phyloP scores from a whole-genome alignment of 1,139 yeast genomes.

The Magnusiomyces suaveolens region DNA sequence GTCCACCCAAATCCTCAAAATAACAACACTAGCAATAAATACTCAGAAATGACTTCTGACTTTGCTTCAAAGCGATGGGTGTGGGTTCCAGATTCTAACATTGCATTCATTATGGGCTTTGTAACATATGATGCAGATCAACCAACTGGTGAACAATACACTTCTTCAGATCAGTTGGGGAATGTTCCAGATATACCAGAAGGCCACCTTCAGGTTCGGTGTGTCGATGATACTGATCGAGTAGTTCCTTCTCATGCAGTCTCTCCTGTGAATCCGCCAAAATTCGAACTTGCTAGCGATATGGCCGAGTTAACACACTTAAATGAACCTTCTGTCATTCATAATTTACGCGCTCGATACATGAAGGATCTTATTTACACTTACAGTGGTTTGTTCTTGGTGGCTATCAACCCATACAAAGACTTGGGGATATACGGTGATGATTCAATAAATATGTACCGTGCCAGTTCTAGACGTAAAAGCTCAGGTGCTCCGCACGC shows the following conservation, averaged over 20 bases:
- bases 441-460: slow-evolving; percentile 48
- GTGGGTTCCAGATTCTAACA: slow-evolving; percentile 69
- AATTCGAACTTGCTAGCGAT: slow-evolving; percentile 83
- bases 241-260: slow-evolving; percentile 39
- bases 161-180: slow-evolving; percentile 5
- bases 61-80: slow-evolving; percentile 55
- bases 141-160: neutral
- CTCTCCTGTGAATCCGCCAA: slow-evolving; percentile 72
- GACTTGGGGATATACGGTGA: slow-evolving; percentile 63
- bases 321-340: slow-evolving; percentile 88
- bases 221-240: slow-evolving; percentile 42
- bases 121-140: slow-evolving; percentile 38
- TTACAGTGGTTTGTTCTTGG: slow-evolving; percentile 78
- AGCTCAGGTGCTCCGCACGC: slow-evolving; percentile 23
- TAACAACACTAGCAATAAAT: slow-evolving; percentile 18
- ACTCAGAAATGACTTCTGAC: slow-evolving; percentile 33
- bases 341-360: slow-evolving; percentile 72
- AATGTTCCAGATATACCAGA: slow-evolving; percentile 29
- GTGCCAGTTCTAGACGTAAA: slow-evolving; percentile 38
- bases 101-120: slow-evolving; percentile 61
- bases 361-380: slow-evolving; percentile 60
- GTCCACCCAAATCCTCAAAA: slow-evolving; percentile 13
- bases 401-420: slow-evolving; percentile 90
- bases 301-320: slow-evolving; percentile 93
- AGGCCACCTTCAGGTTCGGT: slow-evolving; percentile 43